A percentile compares a stretch with the other conserved stretches of the same genome.
Conservation (phyloP, 2,329 filamentous ascomycete genomes). For the Arthroderma sp. region DNA sequence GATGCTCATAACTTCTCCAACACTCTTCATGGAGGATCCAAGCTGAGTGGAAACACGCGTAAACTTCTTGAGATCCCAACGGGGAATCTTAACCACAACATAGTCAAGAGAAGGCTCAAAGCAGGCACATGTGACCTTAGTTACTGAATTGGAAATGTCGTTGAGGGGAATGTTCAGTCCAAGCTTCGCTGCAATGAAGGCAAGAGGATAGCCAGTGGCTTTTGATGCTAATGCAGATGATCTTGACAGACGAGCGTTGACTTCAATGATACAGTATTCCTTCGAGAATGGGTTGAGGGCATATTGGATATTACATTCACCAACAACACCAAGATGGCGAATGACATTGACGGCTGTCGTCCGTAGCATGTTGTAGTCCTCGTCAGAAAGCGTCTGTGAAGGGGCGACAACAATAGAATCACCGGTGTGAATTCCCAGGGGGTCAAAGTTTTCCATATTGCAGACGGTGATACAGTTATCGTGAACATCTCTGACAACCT, state of each 20-base stretch:
- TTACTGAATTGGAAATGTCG: slow-evolving; percentile 92
- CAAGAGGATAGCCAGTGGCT: slow-evolving; percentile 88
- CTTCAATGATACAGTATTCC: slow-evolving; percentile 98
- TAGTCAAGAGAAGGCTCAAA: slow-evolving; percentile 98
- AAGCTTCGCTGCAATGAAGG: slow-evolving; percentile 93
- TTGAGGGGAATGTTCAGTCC: slow-evolving; percentile 90
- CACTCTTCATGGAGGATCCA: slow-evolving; percentile 98
- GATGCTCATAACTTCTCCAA: slow-evolving; percentile 98
- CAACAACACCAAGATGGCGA: slow-evolving; percentile 88
- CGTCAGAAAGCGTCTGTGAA: slow-evolving; percentile 89
- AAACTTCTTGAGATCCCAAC: slow-evolving; percentile 99
- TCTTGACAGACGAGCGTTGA: slow-evolving; percentile 89
- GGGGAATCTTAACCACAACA: slow-evolving; percentile 94
- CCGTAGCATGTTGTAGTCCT: slow-evolving; percentile 98
- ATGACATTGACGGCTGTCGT: slow-evolving; percentile 96
- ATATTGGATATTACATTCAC: slow-evolving; percentile 98
- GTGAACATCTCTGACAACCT: slow-evolving; percentile 86
- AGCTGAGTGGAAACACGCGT: slow-evolving; percentile 90
- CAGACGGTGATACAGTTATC: slow-evolving; percentile 99
- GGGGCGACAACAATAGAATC: slow-evolving; percentile 97
- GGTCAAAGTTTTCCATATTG: slow-evolving; percentile 99
- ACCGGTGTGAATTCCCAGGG: slow-evolving; percentile 92
- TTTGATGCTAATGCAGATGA: slow-evolving; percentile 94
- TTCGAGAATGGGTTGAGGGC: slow-evolving; percentile 87
- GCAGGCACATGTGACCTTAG: slow-evolving; percentile 88